Percentiles rank a stretch among this genome's conserved stretches.
Conservation (phyloP, 148 eudicot genomes). For the Oxyria digyna region DNA sequence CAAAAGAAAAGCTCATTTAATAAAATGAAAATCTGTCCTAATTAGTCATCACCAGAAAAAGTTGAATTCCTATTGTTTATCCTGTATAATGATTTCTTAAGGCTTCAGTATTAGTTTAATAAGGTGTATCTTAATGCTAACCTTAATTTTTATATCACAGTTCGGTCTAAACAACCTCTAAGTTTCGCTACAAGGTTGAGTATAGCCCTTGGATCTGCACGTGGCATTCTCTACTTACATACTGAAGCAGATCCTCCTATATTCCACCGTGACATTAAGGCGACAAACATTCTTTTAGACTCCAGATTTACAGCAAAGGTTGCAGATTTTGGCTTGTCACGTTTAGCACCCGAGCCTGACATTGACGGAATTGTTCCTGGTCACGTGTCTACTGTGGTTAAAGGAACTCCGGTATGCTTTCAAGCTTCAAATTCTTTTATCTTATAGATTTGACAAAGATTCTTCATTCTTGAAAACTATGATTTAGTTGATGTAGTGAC, state of each 20-base stretch:
- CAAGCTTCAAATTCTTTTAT: not conserved
- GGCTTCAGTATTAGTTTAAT: not conserved
- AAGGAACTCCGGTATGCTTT: conserved; percentile 76
- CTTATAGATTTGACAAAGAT: not conserved
- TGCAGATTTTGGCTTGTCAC: conserved; percentile 88
- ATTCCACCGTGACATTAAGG: conserved; percentile 83
- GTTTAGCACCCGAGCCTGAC: conserved; percentile 74
- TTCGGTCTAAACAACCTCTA: conserved; percentile 23
- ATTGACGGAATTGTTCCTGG: conserved; percentile 44
- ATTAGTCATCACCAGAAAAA: not conserved
- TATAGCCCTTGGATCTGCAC: conserved; percentile 63
- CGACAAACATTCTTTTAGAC: conserved; percentile 76
- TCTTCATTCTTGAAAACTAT: not conserved
- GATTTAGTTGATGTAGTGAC: not conserved
- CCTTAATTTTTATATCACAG: not conserved
- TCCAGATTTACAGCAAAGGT: conserved; percentile 58
- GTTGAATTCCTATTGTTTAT: not conserved
- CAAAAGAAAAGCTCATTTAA: not conserved
- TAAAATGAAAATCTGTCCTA: not conserved
- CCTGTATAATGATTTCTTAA: not conserved
- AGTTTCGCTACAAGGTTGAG: conserved; percentile 46
- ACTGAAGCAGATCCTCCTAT: conserved; percentile 89
- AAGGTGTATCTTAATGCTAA: not conserved
- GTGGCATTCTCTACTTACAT: conserved; percentile 84
- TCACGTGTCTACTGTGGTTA: conserved; percentile 78